Percentiles rank a stretch among this genome's conserved stretches.
Conservation (phyloP, 805 yeast species). For the Lachancea waltii region DNA sequence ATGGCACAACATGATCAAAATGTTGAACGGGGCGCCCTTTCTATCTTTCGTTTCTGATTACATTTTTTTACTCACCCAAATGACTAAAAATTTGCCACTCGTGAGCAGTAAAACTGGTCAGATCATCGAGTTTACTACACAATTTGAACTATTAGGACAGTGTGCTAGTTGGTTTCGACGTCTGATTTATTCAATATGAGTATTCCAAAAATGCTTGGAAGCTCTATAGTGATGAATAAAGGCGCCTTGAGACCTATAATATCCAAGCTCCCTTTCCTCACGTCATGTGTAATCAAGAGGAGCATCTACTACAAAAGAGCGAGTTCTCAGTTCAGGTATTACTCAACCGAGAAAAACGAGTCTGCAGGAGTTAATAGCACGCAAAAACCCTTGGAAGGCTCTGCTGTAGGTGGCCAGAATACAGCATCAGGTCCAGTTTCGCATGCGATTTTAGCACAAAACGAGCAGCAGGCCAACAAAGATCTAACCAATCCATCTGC, state of each 20-base stretch:
- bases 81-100: background rate
- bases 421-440: slow-evolving; percentile 16
- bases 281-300: background rate
- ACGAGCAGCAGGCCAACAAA: slow-evolving; percentile 83
- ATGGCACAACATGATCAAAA: too few species aligned
- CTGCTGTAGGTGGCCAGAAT: slow-evolving; percentile 1
- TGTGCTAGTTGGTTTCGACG: background rate
- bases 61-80: too few species aligned
- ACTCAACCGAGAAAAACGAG: background rate
- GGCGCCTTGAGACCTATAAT: background rate
- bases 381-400: too few species aligned
- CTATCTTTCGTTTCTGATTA: too few species aligned
- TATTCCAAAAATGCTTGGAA: background rate
- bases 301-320: background rate
- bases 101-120: too few species aligned
- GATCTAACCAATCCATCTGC: slow-evolving; percentile 58
- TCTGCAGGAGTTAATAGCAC: background rate
- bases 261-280: background rate
- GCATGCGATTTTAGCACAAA: slow-evolving; percentile 43
- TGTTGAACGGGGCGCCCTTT: too few species aligned
- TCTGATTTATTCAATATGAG: background rate
- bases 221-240: background rate
- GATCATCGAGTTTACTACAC: too few species aligned
- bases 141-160: too few species aligned
- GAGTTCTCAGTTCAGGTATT: background rate